Evolutionary conservation across 2,329 filamentous ascomycete genomes (phyloP).

Genomic region (Penicillium sp.): DNA sequence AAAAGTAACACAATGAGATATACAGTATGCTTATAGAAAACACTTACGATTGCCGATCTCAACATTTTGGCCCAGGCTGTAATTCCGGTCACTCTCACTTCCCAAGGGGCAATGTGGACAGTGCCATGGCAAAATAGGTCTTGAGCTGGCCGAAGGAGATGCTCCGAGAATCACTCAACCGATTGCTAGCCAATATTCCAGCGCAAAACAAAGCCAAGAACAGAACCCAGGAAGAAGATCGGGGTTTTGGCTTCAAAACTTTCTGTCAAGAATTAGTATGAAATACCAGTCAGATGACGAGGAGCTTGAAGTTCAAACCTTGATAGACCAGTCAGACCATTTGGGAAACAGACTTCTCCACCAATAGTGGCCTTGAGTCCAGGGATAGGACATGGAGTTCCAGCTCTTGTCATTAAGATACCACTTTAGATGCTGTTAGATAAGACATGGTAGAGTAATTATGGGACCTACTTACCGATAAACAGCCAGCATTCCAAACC

Average conservation of each 20-base stretch:
- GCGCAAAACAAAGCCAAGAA: neutral
- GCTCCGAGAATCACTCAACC: neutral
- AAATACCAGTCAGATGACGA: neutral
- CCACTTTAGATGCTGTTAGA: slow-evolving; percentile 15
- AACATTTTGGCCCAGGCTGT: too few species aligned
- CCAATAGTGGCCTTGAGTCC: slow-evolving; percentile 32
- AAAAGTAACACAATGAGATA: too few species aligned
- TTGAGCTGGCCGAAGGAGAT: neutral
- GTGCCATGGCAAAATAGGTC: neutral
- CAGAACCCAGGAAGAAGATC: neutral
- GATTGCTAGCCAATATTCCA: neutral
- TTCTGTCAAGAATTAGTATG: neutral
- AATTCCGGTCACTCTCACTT: too few species aligned
- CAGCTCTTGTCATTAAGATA: slow-evolving; percentile 31
- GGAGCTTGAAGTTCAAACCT: neutral
- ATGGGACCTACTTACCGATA: slow-evolving; percentile 15
- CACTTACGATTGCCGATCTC: too few species aligned
- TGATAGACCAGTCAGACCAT: slow-evolving; percentile 30
- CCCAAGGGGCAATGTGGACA: neutral
- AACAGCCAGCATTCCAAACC: slow-evolving; percentile 49
- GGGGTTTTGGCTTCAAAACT: neutral
- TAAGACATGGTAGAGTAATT: neutral
- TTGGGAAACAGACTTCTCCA: slow-evolving; percentile 30
- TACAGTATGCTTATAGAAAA: too few species aligned
- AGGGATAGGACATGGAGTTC: slow-evolving; percentile 33